Conservation (phyloP, 345 rosid species). For the Arabis hirsuta region DNA sequence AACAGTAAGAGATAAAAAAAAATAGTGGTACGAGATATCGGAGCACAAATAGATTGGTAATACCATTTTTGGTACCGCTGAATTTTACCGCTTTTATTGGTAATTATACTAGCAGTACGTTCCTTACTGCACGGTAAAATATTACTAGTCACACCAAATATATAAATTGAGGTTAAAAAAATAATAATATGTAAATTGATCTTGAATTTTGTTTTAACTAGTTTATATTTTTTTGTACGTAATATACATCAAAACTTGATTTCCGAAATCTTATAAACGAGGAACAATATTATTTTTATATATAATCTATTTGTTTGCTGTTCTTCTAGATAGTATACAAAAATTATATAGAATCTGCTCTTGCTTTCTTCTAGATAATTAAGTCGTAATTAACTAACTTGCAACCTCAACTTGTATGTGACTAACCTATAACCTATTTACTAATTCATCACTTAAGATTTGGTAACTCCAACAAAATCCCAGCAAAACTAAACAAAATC, state of each 20-base stretch:
- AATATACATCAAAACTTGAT: background rate
- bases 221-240: background rate
- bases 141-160: too few species aligned
- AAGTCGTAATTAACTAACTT: background rate
- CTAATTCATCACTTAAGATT: background rate
- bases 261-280: too few species aligned
- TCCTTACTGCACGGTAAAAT: too few species aligned
- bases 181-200: background rate
- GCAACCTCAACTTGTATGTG: background rate
- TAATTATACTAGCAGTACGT: too few species aligned
- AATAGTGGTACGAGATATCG: too few species aligned
- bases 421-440: background rate
- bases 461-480: background rate
- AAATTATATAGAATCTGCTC: background rate
- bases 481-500: background rate
- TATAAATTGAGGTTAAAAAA: background rate
- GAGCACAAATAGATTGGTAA: too few species aligned
- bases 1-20: too few species aligned
- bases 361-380: background rate
- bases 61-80: too few species aligned
- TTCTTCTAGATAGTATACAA: background rate
- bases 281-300: background rate
- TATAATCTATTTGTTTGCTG: background rate
- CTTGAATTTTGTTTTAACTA: constrained; percentile 2
- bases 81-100: too few species aligned